Evolutionary conservation across 805 yeast genomes (phyloP), one percentile per base, ranked within the genome.

Genomic region (Zygotorulaspora danielsina): DNA sequence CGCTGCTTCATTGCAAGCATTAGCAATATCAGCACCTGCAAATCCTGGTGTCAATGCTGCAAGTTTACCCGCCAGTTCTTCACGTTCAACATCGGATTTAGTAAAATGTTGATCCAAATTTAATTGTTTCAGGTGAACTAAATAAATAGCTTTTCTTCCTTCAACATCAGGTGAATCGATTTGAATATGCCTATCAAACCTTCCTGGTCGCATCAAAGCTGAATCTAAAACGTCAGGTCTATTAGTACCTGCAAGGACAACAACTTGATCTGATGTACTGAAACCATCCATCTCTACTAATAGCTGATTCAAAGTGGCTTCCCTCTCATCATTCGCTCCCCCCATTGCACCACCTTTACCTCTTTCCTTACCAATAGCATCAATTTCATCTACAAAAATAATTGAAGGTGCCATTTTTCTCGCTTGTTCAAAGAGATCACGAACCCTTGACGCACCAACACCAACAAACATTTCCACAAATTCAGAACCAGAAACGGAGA

Each of bases 401-500:
- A 88, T 88, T 2, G 94, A 74, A 5, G 97, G 97, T 0, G 96
- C 93, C 70, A 78, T 82, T 47, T 83, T 84, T 55, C 95, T 75
- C 12, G 96, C 97, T 32, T 85, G 84, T 58, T 83, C 81, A 68
- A 88, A 88, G 56, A 88, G 71, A 58, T 89, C 96, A 62, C 97
- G 84, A 29, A 88, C 97, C 63, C 98, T 78, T 13, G 95, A 84
- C 2, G 98, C 97, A 69, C 98, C 98, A 17, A 90, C 97, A 72
- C 98, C 98, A 20, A 89, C 97, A 70, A 88, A 93, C 97, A 90
- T 93, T 63, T 90, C 97, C 10, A 93, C 96, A 53, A 90, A 90
- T 64, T 90, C 98, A 5, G 97, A 89, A 48, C 98, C 98, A 1
- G 96, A 85, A n/a, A 88, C 96, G 16, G 93, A 81, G 49, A 79